A percentile compares a stretch with the other conserved stretches of the same genome.
These are phyloP conservation scores for Myxozyma mucilagina DNA, from an alignment of 805 yeast species.

Conservation along the genomic window DNA sequence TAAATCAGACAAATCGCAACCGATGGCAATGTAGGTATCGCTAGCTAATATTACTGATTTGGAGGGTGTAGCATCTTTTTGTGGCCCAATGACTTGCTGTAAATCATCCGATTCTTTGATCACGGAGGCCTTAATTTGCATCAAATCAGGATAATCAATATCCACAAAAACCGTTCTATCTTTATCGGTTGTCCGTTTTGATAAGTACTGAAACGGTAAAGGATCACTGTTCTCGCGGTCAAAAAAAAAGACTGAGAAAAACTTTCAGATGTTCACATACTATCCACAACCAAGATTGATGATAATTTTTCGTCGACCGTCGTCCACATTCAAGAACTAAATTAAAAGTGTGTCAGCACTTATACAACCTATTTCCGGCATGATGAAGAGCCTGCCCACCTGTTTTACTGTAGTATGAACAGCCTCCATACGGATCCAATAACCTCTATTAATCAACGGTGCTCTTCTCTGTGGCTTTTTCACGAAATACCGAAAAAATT, in stretches of 20 bases:
- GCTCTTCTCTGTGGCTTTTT: constrained; percentile 65
- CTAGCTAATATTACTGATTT: constrained; percentile 40
- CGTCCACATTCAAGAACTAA: constrained; percentile 17
- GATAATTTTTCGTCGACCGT: constrained; percentile 43
- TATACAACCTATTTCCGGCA: not conserved
- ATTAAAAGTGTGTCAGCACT: not conserved
- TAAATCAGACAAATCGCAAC: constrained; percentile 62
- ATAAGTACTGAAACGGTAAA: constrained; percentile 54
- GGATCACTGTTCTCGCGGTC: constrained; percentile 46
- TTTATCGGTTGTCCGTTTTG: constrained; percentile 35
- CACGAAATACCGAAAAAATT: constrained; percentile 70
- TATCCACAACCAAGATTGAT: constrained; percentile 81
- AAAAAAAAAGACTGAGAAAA: not conserved
- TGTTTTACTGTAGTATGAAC: constrained; percentile 54
- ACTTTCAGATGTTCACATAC: constrained; percentile 12
- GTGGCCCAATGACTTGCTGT: constrained; percentile 10
- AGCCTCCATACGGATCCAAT: constrained; percentile 77
- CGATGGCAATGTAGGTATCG: constrained; percentile 54
- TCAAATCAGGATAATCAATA: constrained; percentile 72
- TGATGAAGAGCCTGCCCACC: constrained; percentile 39
- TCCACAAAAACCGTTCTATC: constrained; percentile 58
- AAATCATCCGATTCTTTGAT: constrained; percentile 54
- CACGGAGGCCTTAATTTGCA: constrained; percentile 55
- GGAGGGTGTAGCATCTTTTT: not conserved
- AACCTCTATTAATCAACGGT: constrained; percentile 79